Evolutionary conservation across 495 filamentous ascomycete species (phyloP), one percentile per base, ranked within the genome.

Genomic region (Aspergillus panamensis): DNA sequence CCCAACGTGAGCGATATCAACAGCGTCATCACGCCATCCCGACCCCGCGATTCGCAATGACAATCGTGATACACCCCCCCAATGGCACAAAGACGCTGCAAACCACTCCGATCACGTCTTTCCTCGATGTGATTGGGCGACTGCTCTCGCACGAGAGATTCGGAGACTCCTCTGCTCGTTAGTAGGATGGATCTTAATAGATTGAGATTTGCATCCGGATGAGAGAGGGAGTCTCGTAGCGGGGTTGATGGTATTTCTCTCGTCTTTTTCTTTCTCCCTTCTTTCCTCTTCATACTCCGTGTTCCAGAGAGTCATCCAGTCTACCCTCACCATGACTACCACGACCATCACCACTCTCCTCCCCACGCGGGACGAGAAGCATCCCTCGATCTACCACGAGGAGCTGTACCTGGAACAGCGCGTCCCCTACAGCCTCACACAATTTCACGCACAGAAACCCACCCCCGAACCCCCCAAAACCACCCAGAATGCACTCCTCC

Each of bases 41-140:
- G 54, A 60, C 71, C 70, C 73, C 73, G 70, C 71, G 61, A 69
- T 73, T 65, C 64, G 69, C 71, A 72, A 76, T 69, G 51, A 10
- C 32, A 19, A 29, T 25, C 20, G 48, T 39, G 39, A 37, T 33
- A 29, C 45, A 48, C 33, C 33, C 13, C 31, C 20, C n/a, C 17
- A 42, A 56, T 33, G 14, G 51, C 51, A 25, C 2, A 25, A 25
- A 2, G 25, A 25, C 5, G 25, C 25, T 25, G 25, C 25, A 25
- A 5, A 25, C 25, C 5, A 25, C 25, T 2, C 25, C 2, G 25
- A 25, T 25, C 25, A 25, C 25, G 25, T 25, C 25, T 25, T 25
- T 2, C 25, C 25, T 5, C 2, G 2, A 2, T 25, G 2, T 25
- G 25, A 25, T 25, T 25, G 2, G 25, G 2, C 25, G 5, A 25